phyloP scores from a whole-genome alignment of 192 early-diverging fungal species.

The Helicostylum pulchrum region DNA sequence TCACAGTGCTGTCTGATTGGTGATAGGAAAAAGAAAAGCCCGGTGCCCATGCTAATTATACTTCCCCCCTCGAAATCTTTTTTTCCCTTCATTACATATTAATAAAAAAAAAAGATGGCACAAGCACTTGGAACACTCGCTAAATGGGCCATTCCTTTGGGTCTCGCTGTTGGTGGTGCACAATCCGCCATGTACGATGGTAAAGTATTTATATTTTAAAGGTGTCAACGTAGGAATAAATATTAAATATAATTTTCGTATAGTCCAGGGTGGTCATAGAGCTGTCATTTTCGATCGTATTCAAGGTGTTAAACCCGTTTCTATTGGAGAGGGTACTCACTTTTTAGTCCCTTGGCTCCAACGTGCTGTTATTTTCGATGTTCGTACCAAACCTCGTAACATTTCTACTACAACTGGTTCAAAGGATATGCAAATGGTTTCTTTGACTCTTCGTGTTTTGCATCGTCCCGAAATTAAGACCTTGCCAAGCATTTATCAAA shows the following conservation, averaged over 20 bases:
- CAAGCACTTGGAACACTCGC: constrained; percentile 65
- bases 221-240: not conserved
- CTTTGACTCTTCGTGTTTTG: constrained; percentile 87
- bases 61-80: not conserved
- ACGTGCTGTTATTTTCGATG: constrained; percentile 83
- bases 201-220: constrained; percentile 38
- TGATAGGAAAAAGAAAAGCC: not conserved
- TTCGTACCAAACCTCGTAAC: constrained; percentile 92
- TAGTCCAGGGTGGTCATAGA: constrained; percentile 94
- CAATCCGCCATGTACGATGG: constrained; percentile 94
- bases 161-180: constrained; percentile 60
- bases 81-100: constrained; percentile 1
- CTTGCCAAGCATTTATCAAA: constrained; percentile 84
- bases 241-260: not conserved
- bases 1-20: constrained; percentile 11
- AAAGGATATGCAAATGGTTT: constrained; percentile 99
- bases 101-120: constrained; percentile 38
- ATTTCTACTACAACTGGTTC: constrained; percentile 99
- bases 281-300: constrained; percentile 97
- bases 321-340: constrained; percentile 93
- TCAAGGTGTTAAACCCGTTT: constrained; percentile 78
- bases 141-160: constrained; percentile 76
- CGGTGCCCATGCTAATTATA: too few relatives aligned
- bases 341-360: constrained; percentile 98
- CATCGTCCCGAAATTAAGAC: constrained; percentile 80